Evolutionary conservation across 108 stramenopile genomes (phyloP), one percentile per base, ranked within the genome.

Genomic region (Mediolabrus comicus): DNA sequence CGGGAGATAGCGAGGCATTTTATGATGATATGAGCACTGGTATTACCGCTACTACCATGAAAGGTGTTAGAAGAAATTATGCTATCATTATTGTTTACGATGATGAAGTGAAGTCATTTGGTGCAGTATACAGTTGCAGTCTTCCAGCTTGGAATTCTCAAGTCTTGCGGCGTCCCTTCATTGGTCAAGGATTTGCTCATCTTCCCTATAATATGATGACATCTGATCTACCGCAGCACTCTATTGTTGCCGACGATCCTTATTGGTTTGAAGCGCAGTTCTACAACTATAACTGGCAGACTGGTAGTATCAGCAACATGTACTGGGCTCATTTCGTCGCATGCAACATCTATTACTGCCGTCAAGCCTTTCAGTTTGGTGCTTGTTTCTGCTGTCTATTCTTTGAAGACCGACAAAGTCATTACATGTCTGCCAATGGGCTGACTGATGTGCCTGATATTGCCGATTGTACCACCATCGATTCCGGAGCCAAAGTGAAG

Each of bases 141-240:
- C n/a, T n/a, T n/a, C n/a, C n/a, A n/a, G n/a, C n/a, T n/a, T n/a
- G n/a, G n/a, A n/a, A n/a, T n/a, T n/a, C n/a, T n/a, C n/a, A n/a
- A n/a, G n/a, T n/a, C n/a, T n/a, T n/a, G n/a, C n/a, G n/a, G n/a
- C 60, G 62, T 17, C 53, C 69, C 3, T 71, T 53, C 33, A 71
- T 74, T 0, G 74, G 75, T 52, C n/a, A 32, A 1, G 80, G 75
- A 33, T 75, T 19, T 34, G 60, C 62, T 3, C 43, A 56, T 11
- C 7, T 81, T 7, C 80, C 80, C 7, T 74, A 81, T 65, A 69
- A 75, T 31, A 24, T 71, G 12, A 26, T 77, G 34, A 82, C 81
- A 1, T 34, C 54, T 13, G 71, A 75, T 36, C 33, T 16, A 11
- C 63, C 43, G n/a, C 77, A 75, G 81, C 59, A 81, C 32, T 10